Conservation (phyloP, 495 filamentous ascomycete genomes). For the Cenococcum geophilum region DNA sequence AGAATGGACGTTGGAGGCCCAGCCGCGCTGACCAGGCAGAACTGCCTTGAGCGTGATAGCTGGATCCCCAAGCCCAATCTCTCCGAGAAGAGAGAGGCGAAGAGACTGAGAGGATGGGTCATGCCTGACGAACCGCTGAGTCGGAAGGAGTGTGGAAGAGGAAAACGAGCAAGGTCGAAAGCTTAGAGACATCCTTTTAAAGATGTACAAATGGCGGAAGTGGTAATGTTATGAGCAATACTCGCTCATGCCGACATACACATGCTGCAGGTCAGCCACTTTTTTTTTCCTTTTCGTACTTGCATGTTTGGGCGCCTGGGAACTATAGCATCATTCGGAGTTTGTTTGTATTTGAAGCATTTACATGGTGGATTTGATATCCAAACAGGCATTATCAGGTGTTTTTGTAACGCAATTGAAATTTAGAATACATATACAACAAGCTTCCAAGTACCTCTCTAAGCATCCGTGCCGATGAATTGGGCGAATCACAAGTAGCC, state of each 20-base stretch:
- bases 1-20: conserved; percentile 76
- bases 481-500: too few relatives aligned
- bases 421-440: neutral
- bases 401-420: neutral
- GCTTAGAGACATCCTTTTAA: too few relatives aligned
- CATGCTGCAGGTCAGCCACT: neutral
- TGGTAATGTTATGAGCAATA: conserved; percentile 2
- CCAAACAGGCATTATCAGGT: neutral
- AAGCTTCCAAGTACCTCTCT: too few relatives aligned
- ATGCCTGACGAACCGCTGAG: conserved; percentile 68
- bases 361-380: conserved; percentile 1
- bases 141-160: conserved; percentile 44
- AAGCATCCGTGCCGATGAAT: too few relatives aligned
- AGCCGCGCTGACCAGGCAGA: conserved; percentile 65
- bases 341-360: neutral
- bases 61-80: conserved; percentile 85
- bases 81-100: conserved; percentile 77
- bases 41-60: conserved; percentile 61
- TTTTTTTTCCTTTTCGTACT: neutral
- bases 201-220: neutral
- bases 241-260: neutral
- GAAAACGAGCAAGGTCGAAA: conserved; percentile 24
- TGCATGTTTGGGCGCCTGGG: neutral
- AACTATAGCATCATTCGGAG: neutral
- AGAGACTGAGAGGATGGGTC: conserved; percentile 76